These are phyloP conservation scores for Carallia pectinifolia DNA, from an alignment of 345 rosid genomes.

Conservation along the genomic window DNA sequence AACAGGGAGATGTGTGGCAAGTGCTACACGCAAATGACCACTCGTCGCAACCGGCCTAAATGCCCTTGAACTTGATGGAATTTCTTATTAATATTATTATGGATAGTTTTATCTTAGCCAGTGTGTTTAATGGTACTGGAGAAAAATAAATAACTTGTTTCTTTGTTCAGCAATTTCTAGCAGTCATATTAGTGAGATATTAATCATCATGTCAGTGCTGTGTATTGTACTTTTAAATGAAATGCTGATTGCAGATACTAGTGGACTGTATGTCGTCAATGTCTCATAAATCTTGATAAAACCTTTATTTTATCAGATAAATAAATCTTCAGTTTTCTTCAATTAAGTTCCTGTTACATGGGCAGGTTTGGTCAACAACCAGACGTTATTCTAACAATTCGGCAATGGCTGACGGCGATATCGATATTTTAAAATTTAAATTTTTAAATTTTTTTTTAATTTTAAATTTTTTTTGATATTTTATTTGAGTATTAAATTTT, in stretches of 20 bases:
- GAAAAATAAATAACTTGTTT: not conserved
- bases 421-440: too few relatives aligned
- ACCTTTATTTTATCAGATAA: too few relatives aligned
- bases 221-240: not conserved
- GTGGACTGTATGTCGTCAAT: not conserved
- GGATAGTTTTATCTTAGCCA: too few relatives aligned
- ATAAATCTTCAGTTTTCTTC: not conserved
- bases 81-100: too few relatives aligned
- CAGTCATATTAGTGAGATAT: not conserved
- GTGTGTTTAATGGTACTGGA: not conserved
- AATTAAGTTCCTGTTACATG: not conserved
- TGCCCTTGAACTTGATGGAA: conserved; percentile 10
- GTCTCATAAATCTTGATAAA: not conserved
- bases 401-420: too few relatives aligned
- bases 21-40: conserved; percentile 21
- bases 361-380: too few relatives aligned
- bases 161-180: not conserved
- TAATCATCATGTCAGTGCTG: too few relatives aligned
- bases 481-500: too few relatives aligned
- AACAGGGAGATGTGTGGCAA: conserved; percentile 20
- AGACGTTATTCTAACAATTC: too few relatives aligned
- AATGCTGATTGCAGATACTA: not conserved
- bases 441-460: too few relatives aligned
- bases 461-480: too few relatives aligned
- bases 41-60: conserved; percentile 16